Percentiles rank a stretch among this genome's conserved stretches.
Evolutionary conservation across 78 protist genomes (phyloP).

Genomic region (Dictyostelium capitatum): DNA sequence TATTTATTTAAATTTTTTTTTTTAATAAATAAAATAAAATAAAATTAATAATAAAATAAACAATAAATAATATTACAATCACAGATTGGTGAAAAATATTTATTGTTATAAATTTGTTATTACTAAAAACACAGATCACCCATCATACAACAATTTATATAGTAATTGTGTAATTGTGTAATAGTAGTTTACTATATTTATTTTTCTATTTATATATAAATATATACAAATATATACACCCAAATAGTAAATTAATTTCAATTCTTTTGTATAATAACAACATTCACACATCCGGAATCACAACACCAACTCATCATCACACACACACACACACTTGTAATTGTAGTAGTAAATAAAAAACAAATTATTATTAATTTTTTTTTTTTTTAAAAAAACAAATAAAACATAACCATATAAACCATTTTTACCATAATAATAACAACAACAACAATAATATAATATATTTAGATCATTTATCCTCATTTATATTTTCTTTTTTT

Average conservation of each 20-base stretch:
- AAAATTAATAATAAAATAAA: no score
- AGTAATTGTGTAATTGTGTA: no score
- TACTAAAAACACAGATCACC: no score
- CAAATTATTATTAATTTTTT: neutral
- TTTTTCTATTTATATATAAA: no score
- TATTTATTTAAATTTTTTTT: no score
- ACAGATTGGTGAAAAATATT: no score
- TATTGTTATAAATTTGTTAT: no score
- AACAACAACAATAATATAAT: neutral
- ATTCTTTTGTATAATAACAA: slow-evolving; percentile 3
- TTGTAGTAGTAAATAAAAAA: neutral
- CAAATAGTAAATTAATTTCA: slow-evolving; percentile 9
- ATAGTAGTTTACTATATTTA: neutral
- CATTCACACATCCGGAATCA: neutral
- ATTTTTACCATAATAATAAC: neutral
- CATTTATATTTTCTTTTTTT: neutral
- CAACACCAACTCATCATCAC: neutral
- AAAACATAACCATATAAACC: neutral
- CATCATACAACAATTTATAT: no score
- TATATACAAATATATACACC: neutral
- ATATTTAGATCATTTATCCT: neutral
- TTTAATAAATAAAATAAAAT: no score
- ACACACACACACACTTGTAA: slow-evolving; percentile 14
- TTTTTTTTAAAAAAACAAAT: neutral
- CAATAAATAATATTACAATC: no score